These are phyloP conservation scores for Decorospora gaudefroyi DNA, from an alignment of 2,329 filamentous ascomycete species.

Conservation along the genomic window DNA sequence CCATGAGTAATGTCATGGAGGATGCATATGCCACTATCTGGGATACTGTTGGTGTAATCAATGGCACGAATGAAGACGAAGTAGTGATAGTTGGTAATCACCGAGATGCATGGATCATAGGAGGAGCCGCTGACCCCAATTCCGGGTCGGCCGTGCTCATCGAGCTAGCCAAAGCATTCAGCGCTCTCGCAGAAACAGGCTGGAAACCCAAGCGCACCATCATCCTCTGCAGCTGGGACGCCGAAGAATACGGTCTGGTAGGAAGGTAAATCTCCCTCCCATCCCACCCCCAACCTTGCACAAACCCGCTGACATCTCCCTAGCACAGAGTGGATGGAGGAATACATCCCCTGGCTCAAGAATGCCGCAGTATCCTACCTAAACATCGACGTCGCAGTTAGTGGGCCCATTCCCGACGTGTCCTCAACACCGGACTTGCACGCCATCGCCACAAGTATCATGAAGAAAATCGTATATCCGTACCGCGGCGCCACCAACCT, in stretches of 20 bases:
- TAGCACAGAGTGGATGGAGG: constrained; percentile 57
- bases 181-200: constrained; percentile 53
- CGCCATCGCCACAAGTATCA: constrained; percentile 38
- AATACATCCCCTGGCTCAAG: constrained; percentile 55
- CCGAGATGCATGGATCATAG: constrained; percentile 60
- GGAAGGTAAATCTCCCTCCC: constrained; percentile 30
- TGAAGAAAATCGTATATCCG: constrained; percentile 52
- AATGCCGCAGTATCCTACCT: constrained; percentile 54
- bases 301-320: constrained; percentile 16
- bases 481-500: constrained; percentile 45
- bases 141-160: constrained; percentile 56
- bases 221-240: constrained; percentile 52
- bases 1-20: constrained; percentile 71
- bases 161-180: constrained; percentile 57
- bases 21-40: constrained; percentile 82
- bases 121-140: constrained; percentile 59
- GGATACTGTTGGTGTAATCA: constrained; percentile 73
- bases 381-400: constrained; percentile 57
- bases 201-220: constrained; percentile 60
- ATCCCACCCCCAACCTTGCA: background rate
- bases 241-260: constrained; percentile 48
- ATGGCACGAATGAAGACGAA: constrained; percentile 64
- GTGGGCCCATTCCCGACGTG: constrained; percentile 50
- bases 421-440: constrained; percentile 51
- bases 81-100: constrained; percentile 59